These are phyloP conservation scores for Clitopilus hobsonii DNA, from an alignment of 768 basidiomycete genomes.

Conservation along the genomic window DNA sequence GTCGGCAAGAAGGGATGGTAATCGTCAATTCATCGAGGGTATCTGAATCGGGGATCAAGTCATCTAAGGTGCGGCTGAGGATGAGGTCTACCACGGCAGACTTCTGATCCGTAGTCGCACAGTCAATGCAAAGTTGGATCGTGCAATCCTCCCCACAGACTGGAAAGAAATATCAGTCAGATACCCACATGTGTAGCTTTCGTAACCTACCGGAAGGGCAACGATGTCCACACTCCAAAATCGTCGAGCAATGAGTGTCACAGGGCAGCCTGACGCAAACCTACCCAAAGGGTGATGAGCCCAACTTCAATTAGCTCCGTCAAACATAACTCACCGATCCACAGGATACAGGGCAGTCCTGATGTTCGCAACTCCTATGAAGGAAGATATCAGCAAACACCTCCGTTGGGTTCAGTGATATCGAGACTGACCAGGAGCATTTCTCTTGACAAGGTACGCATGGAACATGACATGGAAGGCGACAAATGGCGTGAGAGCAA, in stretches of 20 bases:
- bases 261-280: slow-evolving; percentile 65
- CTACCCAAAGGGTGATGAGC: slow-evolving; percentile 23
- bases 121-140: slow-evolving; percentile 49
- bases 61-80: slow-evolving; percentile 42
- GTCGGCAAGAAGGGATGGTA: slow-evolving; percentile 56
- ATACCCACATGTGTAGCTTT: neutral
- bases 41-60: slow-evolving; percentile 35
- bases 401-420: neutral
- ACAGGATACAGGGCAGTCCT: slow-evolving; percentile 56
- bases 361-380: slow-evolving; percentile 49
- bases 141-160: slow-evolving; percentile 67
- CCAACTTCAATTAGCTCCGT: neutral
- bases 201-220: slow-evolving; percentile 57
- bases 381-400: neutral
- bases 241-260: slow-evolving; percentile 45
- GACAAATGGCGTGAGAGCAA: slow-evolving; percentile 51
- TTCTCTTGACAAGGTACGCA: slow-evolving; percentile 61
- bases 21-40: slow-evolving; percentile 49
- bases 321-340: slow-evolving; percentile 49
- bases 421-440: slow-evolving; percentile 44
- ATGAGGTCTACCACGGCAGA: slow-evolving; percentile 56
- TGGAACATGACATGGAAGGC: slow-evolving; percentile 39
- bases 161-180: slow-evolving; percentile 21
- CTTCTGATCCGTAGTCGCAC: slow-evolving; percentile 33
- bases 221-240: slow-evolving; percentile 52